Percentiles rank a stretch among this genome's conserved stretches.
Evolutionary conservation across 2,329 filamentous ascomycete genomes (phyloP).

Genomic region (Sordariomycetes sp.): DNA sequence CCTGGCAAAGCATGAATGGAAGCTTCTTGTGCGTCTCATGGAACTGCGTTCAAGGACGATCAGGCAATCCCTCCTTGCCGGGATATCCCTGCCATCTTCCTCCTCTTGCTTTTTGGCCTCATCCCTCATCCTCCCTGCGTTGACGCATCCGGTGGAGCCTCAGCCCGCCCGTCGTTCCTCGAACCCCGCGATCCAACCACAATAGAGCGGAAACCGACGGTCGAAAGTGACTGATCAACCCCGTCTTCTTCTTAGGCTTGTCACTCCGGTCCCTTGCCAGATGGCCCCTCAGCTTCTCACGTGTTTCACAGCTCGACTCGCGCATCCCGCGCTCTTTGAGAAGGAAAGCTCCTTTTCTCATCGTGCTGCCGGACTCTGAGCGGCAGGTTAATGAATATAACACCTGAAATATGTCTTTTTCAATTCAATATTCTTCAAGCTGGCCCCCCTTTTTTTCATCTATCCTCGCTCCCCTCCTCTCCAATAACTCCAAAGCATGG

Average conservation of each 20-base stretch:
- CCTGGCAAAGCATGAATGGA: background rate
- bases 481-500: background rate
- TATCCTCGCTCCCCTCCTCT: background rate
- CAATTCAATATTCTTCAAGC: background rate
- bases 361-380: background rate
- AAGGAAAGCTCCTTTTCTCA: background rate
- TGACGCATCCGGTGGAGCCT: too few species aligned
- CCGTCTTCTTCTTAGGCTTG: too few species aligned
- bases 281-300: background rate
- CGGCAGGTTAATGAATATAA: background rate
- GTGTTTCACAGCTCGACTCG: background rate
- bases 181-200: too few species aligned
- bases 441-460: background rate
- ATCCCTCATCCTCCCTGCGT: too few species aligned
- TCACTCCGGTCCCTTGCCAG: too few species aligned
- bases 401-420: background rate
- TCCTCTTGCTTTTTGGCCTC: too few species aligned
- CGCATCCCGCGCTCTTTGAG: background rate
- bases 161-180: too few species aligned
- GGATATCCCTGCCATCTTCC: background rate
- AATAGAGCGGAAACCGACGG: too few species aligned
- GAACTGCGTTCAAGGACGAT: background rate
- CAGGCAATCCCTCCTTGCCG: background rate
- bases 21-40: constrained; percentile 4
- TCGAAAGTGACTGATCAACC: too few species aligned